phyloP scores from a whole-genome alignment of 148 eudicot species.

The Diospyros kaki region DNA sequence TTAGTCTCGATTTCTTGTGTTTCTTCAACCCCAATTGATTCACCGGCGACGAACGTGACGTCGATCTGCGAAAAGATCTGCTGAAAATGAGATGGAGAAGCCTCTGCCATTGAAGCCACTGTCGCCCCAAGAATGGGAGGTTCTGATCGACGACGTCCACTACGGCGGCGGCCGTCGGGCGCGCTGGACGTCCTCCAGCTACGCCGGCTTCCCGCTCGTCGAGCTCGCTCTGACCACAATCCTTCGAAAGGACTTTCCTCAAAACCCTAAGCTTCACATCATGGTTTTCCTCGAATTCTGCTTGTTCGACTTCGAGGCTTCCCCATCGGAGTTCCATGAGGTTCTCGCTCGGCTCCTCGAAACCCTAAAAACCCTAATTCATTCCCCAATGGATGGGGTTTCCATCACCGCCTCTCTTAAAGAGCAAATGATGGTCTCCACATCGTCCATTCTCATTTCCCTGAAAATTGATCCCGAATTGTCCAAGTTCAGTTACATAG shows the following conservation, averaged over 20 bases:
- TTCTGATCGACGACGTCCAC: constrained; percentile 80
- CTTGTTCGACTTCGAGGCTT: constrained; percentile 3
- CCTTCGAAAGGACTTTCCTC: constrained; percentile 50
- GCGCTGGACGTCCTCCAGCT: constrained; percentile 35
- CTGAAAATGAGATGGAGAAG: constrained; percentile 10
- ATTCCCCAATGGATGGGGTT: constrained; percentile 57
- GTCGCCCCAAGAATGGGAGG: constrained; percentile 67
- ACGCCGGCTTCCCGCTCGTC: constrained; percentile 40
- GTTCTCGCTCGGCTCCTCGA: constrained; percentile 36
- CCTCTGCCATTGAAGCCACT: constrained; percentile 38
- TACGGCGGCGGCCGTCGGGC: constrained; percentile 36
- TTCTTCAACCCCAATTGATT: no score
- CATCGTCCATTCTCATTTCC: constrained; percentile 44
- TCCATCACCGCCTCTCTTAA: constrained; percentile 40
- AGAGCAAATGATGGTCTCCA: constrained; percentile 62
- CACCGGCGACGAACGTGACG: no score
- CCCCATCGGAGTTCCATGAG: neutral
- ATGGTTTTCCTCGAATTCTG: constrained; percentile 61
- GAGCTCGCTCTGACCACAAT: constrained; percentile 64
- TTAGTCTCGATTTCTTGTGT: no score
- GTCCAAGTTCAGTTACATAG: neutral
- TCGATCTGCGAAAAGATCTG: no score
- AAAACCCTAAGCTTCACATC: constrained; percentile 52
- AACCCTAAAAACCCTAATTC: constrained; percentile 43
- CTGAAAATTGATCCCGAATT: neutral